Conservation (phyloP, 2,329 filamentous ascomycete genomes). For the Diaporthe destruens region DNA sequence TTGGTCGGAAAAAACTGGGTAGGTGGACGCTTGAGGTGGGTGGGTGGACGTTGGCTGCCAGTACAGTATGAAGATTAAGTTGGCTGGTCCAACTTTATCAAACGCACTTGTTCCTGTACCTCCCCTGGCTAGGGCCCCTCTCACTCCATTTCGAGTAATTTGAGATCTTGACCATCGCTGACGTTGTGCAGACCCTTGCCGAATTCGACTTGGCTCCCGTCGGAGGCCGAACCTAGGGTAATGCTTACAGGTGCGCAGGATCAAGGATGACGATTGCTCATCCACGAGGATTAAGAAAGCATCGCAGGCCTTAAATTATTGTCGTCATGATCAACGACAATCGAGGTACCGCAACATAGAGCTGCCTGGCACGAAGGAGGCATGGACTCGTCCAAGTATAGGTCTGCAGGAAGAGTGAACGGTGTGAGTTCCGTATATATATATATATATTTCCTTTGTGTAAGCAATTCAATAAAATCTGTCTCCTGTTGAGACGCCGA, state of each 20-base stretch:
- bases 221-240: not conserved
- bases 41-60: too few species aligned
- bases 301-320: not conserved
- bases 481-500: not conserved
- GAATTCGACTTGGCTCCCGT: conserved; percentile 20
- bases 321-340: not conserved
- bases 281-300: not conserved
- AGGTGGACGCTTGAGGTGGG: too few species aligned
- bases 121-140: too few species aligned
- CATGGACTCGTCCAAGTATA: not conserved
- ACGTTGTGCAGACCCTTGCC: not conserved
- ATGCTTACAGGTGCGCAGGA: not conserved
- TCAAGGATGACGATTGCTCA: not conserved
- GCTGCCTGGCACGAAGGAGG: not conserved
- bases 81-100: not conserved
- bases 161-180: not conserved
- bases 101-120: not conserved
- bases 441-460: not conserved
- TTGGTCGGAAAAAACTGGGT: too few species aligned
- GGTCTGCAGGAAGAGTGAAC: not conserved
- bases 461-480: too few species aligned
- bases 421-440: not conserved
- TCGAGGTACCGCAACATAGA: too few species aligned
- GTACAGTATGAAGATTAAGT: not conserved
- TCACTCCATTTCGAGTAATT: not conserved